Evolutionary conservation across 169 alveolate species (phyloP).

Genomic region (Nephromyces sp.): DNA sequence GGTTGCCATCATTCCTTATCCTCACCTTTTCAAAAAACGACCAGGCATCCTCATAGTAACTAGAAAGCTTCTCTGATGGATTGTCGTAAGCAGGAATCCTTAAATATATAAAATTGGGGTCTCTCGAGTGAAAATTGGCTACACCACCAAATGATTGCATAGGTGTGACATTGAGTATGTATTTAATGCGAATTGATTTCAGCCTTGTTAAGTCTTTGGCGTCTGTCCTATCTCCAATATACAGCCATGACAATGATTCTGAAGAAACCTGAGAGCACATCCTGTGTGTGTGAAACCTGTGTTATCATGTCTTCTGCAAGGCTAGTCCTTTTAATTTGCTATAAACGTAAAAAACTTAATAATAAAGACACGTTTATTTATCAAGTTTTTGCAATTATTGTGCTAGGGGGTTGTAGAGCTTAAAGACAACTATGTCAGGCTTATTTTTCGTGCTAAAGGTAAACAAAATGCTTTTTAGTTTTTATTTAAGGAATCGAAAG

Average conservation of each 20-base stretch:
- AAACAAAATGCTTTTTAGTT: too few species aligned
- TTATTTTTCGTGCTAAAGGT: too few species aligned
- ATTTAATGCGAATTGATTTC: conserved; percentile 12
- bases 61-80: conserved; percentile 21
- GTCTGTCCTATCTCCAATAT: conserved; percentile 23
- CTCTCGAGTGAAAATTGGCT: conserved; percentile 17
- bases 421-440: too few species aligned
- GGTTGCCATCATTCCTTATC: conserved; percentile 45
- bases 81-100: conserved; percentile 27
- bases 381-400: too few species aligned
- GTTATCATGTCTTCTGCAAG: too few species aligned
- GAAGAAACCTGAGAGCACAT: conserved; percentile 10
- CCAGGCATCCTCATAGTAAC: conserved; percentile 19
- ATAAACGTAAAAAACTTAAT: too few species aligned
- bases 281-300: too few species aligned
- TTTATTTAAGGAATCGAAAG: too few species aligned
- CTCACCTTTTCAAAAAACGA: conserved; percentile 24
- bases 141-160: conserved; percentile 34
- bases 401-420: too few species aligned
- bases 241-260: conserved; percentile 34
- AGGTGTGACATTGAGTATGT: conserved; percentile 36
- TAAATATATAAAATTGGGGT: background rate
- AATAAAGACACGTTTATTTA: too few species aligned
- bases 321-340: too few species aligned
- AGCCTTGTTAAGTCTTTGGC: conserved; percentile 25